A percentile compares a stretch with the other conserved stretches of the same genome.
These are phyloP conservation scores for Trichoderma aggressivum DNA, from an alignment of 2,329 filamentous ascomycete species.

Conservation along the genomic window DNA sequence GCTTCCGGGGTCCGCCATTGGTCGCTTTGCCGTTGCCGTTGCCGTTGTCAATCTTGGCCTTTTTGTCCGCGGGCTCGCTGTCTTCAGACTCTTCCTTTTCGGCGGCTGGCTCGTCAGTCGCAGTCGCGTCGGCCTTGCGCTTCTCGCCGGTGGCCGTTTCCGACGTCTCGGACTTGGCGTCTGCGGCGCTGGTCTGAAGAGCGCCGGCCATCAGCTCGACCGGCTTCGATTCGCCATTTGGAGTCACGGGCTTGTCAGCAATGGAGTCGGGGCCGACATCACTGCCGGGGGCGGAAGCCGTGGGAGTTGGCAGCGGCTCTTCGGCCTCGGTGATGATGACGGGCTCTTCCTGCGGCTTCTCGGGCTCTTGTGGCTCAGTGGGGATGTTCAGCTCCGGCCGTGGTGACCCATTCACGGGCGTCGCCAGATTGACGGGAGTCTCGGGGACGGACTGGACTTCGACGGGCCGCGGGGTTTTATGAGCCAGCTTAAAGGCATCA, in stretches of 20 bases:
- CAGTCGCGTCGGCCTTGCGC: constrained; percentile 34
- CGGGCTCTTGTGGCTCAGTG: constrained; percentile 26
- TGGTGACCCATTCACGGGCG: constrained; percentile 36
- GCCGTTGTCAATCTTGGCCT: constrained; percentile 39
- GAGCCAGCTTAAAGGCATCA: background rate
- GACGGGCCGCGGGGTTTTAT: constrained; percentile 32
- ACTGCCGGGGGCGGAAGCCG: constrained; percentile 24
- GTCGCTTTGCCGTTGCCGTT: constrained; percentile 18
- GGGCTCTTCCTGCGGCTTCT: constrained; percentile 28
- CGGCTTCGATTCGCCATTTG: constrained; percentile 14
- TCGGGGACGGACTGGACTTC: constrained; percentile 36
- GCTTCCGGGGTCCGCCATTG: constrained; percentile 26
- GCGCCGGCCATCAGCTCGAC: constrained; percentile 23
- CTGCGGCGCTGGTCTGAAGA: constrained; percentile 2
- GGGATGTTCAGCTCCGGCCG: constrained; percentile 35
- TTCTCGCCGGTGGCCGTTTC: constrained; percentile 30
- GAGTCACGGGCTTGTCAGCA: constrained; percentile 13
- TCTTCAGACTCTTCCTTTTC: constrained; percentile 28
- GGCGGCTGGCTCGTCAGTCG: constrained; percentile 20
- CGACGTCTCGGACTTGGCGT: constrained; percentile 2
- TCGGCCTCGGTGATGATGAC: constrained; percentile 26
- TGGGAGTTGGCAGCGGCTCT: constrained; percentile 25
- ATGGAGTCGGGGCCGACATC: constrained; percentile 19
- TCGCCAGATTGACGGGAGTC: constrained; percentile 35
- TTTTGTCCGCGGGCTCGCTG: constrained; percentile 37